Percentiles rank a stretch among this genome's conserved stretches.
Conservation (phyloP, 2,329 filamentous ascomycete species). For the Calonectria ilicicola region DNA sequence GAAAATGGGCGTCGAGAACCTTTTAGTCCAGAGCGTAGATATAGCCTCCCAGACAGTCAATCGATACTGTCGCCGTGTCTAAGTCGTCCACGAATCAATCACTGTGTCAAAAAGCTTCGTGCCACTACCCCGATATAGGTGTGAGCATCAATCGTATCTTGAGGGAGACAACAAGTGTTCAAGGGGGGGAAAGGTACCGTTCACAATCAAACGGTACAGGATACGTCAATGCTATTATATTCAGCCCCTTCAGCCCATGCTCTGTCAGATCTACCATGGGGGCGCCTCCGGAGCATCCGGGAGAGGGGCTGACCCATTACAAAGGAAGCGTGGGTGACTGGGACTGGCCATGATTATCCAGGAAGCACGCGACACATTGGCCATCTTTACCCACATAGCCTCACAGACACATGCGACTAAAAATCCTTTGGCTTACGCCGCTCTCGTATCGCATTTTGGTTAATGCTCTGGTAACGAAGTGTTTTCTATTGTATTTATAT, state of each 20-base stretch:
- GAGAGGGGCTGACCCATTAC: constrained; percentile 33
- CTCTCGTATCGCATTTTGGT: background rate
- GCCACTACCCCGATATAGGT: background rate
- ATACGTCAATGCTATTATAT: constrained; percentile 29
- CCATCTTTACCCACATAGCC: background rate
- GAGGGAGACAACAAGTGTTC: background rate
- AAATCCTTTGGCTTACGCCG: background rate
- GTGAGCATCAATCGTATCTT: background rate
- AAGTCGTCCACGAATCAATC: background rate
- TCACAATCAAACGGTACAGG: background rate
- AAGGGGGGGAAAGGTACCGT: background rate
- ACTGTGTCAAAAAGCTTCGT: background rate
- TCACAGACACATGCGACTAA: constrained; percentile 1
- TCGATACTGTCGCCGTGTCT: background rate
- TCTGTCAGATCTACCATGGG: constrained; percentile 26
- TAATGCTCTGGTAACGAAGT: background rate
- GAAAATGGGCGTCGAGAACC: background rate
- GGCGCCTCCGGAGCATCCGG: constrained; percentile 37
- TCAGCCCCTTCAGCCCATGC: constrained; percentile 22
- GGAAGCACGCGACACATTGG: constrained; percentile 36
- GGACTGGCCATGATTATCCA: constrained; percentile 30
- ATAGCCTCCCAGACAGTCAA: background rate
- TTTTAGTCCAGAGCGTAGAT: background rate
- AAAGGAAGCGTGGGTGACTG: constrained; percentile 32
- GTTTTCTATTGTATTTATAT: background rate